Evolutionary conservation across 371 early-diverging fungal genomes (phyloP), one percentile per base, ranked within the genome.

Genomic region (Cladochytrium tenue): DNA sequence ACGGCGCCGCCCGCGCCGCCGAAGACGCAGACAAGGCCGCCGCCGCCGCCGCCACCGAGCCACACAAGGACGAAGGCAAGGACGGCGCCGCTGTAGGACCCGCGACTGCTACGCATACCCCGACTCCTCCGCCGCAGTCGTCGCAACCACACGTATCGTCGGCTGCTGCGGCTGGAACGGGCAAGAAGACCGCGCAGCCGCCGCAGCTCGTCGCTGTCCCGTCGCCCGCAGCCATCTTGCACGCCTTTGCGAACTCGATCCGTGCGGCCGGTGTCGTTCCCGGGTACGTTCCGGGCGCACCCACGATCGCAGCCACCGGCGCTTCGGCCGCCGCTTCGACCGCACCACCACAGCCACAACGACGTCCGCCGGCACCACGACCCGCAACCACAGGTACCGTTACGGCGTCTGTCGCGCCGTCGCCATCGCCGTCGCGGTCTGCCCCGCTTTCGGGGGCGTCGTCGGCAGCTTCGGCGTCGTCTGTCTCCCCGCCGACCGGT

Each of bases 221-320:
- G 28, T 35, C 67, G 7, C 43, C 67, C 7, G 60, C 62, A 2
- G 61, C 56, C n/a, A 60, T 67, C 4, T 23, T 67, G 2, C 26
- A 35, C 1, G 55, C 67, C 3, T 67, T 67, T 56, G 67, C 67
- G 7, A 28, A 53, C 7, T 53, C 62, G 25, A 35, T 66, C 5
- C 31, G 25, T 20, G 30, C 43, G 13, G 43, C 43, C 20, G 43
- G 43, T 13, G 20, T 43, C 43, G 43, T 43, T 7, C 43, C 43
- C 7, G 43, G 43, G 13, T 43, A 43, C 43, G 20, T 43, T 20
- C 43, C 43, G 43, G 7, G 13, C 43, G 43, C 20, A 13, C 43
- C 43, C 7, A 20, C 43, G 20, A 13, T 20, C 20, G 43, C 13
- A 20, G 43, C 13, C 43, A 43, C 13, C 20, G 20, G 13, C 43